Evolutionary conservation across 352 stramenopile genomes (phyloP), one percentile per base, ranked within the genome.

Genomic region (Pythium vanterpoolii): DNA sequence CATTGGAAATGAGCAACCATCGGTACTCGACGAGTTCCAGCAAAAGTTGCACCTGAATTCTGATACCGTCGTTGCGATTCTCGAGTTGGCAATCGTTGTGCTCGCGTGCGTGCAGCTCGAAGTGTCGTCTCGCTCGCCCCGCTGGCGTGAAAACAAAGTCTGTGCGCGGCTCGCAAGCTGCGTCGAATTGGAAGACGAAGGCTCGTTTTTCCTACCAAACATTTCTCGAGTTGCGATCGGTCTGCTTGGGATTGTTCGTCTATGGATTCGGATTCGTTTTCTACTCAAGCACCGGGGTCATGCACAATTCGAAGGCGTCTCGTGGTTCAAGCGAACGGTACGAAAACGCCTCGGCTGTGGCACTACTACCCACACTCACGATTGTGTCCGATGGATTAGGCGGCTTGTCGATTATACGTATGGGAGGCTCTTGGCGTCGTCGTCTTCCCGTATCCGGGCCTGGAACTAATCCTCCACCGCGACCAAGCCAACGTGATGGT

Each of bases 121-220:
- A 6, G 38, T 76, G 11, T 74, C 70, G 2, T 77, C 69, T 11
- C 55, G 48, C 5, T 73, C 62, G 3, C 43, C 74, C 5, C 54
- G 72, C 11, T 87, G 77, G 77, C 72, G 76, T 2, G 74, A 87
- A 48, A 88, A 86, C 49, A 63, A 74, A 10, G 67, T 60, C 11
- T 90, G 77, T 45, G 31, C 33, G 23, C 23, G 52, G 0, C 53
- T 52, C 34, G 8, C 49, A 0, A 44, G 58, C 36, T 90, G 78
- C 51, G 27, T 68, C 24, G 62, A 71, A 16, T 61, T 79, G 27
- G 49, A 77, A 8, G 31, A 70, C 0, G 74, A 85, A 44, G 67
- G 42, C 0, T 83, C 72, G 0, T 89, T 87, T 55, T 18, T 33
- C 5, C 28, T 64, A 6, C 44, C 64, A 0, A 74, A 90, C 45